These are phyloP conservation scores for Funneliformis caledonium DNA, from an alignment of 371 early-diverging fungal species.

Conservation along the genomic window DNA sequence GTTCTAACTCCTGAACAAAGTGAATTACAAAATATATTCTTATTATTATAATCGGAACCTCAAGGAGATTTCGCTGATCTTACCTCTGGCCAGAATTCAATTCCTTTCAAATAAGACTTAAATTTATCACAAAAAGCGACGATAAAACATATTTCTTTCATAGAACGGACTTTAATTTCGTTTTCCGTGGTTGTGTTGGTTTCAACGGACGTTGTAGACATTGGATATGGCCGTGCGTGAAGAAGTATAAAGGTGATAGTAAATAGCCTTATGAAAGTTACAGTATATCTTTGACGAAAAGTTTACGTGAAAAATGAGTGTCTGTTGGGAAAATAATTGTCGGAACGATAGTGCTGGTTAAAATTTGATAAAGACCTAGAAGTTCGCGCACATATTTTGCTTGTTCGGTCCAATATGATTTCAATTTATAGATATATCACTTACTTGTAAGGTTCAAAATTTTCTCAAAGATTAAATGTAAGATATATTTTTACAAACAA, in stretches of 20 bases:
- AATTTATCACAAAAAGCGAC: conserved; percentile 36
- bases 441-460: too few species aligned
- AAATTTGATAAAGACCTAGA: too few species aligned
- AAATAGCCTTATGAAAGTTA: neutral
- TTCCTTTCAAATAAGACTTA: conserved; percentile 1
- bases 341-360: neutral
- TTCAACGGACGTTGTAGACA: neutral
- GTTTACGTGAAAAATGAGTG: neutral
- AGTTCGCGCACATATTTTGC: too few species aligned
- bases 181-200: neutral
- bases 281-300: neutral
- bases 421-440: too few species aligned
- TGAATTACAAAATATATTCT: neutral
- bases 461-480: too few species aligned
- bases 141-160: conserved; percentile 26
- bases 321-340: neutral
- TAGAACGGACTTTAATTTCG: neutral
- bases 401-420: too few species aligned
- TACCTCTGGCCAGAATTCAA: conserved; percentile 39
- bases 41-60: neutral
- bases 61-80: neutral
- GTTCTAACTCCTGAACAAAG: conserved; percentile 22
- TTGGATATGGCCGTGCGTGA: neutral
- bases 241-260: neutral
- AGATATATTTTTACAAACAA: too few species aligned